These are phyloP conservation scores for Fusarium napiforme DNA, from an alignment of 2,329 filamentous ascomycete genomes.

Conservation along the genomic window DNA sequence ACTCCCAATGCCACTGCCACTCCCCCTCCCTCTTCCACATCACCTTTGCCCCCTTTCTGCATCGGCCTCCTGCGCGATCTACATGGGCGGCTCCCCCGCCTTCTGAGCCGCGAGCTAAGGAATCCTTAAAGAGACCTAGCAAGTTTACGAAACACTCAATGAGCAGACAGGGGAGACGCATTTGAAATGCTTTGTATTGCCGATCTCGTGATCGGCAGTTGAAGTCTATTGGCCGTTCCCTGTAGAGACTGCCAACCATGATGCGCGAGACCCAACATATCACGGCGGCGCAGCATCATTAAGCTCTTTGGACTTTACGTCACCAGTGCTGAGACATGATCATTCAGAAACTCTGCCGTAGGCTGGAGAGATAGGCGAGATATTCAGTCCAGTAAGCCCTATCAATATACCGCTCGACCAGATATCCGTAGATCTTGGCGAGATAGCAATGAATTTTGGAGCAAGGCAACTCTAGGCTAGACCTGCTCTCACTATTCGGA, in stretches of 20 bases:
- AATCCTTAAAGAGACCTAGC: conserved; percentile 5
- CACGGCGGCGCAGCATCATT: background rate
- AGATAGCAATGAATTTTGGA: background rate
- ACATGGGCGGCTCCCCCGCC: conserved; percentile 19
- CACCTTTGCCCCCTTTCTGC: conserved; percentile 1
- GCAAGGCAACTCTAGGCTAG: background rate
- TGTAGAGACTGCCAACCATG: conserved; percentile 4
- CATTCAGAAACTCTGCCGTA: background rate
- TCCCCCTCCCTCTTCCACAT: background rate
- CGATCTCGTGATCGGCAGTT: conserved; percentile 34
- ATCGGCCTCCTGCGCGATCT: conserved; percentile 25
- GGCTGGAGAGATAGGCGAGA: background rate
- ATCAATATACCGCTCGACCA: background rate
- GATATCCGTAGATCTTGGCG: background rate
- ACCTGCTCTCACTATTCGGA: background rate
- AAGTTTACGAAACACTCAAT: conserved; percentile 14
- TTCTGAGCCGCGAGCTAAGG: conserved; percentile 6
- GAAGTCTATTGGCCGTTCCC: conserved; percentile 10
- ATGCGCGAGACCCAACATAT: conserved; percentile 5
- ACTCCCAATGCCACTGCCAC: background rate
- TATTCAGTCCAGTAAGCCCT: background rate
- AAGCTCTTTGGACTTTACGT: background rate
- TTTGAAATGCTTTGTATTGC: background rate
- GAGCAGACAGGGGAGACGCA: conserved; percentile 5
- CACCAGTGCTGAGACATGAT: background rate